These are phyloP conservation scores for Vaccinium vitisidaea DNA, from an alignment of 148 eudicot genomes.

Conservation along the genomic window DNA sequence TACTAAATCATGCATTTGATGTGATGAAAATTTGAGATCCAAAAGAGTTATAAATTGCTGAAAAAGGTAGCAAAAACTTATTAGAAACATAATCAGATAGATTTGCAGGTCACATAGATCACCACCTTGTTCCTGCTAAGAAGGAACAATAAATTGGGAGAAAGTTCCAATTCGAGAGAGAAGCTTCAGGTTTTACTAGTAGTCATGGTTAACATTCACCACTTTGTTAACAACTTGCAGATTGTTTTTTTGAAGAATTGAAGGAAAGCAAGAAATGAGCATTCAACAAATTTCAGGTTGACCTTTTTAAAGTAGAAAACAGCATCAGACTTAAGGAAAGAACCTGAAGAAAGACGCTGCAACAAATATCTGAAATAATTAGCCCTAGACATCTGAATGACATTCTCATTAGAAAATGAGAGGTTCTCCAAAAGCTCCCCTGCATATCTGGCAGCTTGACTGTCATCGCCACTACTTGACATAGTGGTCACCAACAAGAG, in stretches of 20 bases:
- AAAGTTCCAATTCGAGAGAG: background rate
- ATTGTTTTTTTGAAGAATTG: background rate
- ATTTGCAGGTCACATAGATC: background rate
- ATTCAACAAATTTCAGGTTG: background rate
- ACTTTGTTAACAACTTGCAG: background rate
- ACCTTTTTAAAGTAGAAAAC: background rate
- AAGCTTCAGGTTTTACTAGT: constrained; percentile 4
- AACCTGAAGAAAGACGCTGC: constrained; percentile 42
- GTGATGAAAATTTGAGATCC: background rate
- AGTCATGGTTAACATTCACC: background rate
- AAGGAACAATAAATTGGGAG: background rate
- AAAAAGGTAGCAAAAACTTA: background rate
- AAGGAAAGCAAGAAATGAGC: background rate
- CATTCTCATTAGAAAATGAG: constrained; percentile 42
- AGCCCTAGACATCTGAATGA: constrained; percentile 43
- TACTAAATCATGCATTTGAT: background rate
- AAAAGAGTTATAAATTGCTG: background rate
- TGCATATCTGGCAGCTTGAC: constrained; percentile 39
- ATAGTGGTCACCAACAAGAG: constrained; percentile 40
- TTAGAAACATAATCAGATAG: background rate
- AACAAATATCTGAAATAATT: constrained; percentile 40
- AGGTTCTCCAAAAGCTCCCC: constrained; percentile 36
- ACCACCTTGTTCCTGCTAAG: background rate
- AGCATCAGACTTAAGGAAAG: background rate
- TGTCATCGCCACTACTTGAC: constrained; percentile 32